phyloP scores from a whole-genome alignment of 1,284 basidiomycete species.

The Earliella scabrosa region DNA sequence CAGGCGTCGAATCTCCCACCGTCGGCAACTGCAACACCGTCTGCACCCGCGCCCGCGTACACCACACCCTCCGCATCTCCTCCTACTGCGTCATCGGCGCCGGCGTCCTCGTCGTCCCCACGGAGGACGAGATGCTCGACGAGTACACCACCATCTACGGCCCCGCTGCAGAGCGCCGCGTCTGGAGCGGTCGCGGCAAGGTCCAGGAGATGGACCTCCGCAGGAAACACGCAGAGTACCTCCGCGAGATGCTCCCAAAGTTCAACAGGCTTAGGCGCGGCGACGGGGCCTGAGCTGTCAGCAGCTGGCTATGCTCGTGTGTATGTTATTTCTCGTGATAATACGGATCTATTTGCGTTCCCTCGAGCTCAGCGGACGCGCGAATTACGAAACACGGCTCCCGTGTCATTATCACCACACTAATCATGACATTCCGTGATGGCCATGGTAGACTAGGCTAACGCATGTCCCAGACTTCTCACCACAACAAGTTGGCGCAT shows the following conservation, averaged over 20 bases:
- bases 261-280: constrained; percentile 65
- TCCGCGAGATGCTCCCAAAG: constrained; percentile 89
- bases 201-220: constrained; percentile 84
- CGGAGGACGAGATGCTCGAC: constrained; percentile 78
- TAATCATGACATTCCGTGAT: too few species aligned
- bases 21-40: constrained; percentile 88
- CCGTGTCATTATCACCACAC: too few species aligned
- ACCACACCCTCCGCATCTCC: constrained; percentile 78
- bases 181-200: constrained; percentile 87
- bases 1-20: constrained; percentile 83
- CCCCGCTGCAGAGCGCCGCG: constrained; percentile 68
- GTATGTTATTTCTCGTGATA: too few species aligned
- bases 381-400: too few species aligned
- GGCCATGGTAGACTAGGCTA: too few species aligned
- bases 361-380: too few species aligned
- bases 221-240: constrained; percentile 88
- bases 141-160: constrained; percentile 89
- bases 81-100: constrained; percentile 85
- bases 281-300: constrained; percentile 26
- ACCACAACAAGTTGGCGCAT: too few species aligned
- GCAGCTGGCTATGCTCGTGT: too few species aligned
- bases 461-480: too few species aligned
- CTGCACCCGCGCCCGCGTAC: constrained; percentile 78
- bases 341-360: too few species aligned
- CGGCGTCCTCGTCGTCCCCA: constrained; percentile 74